A percentile compares a stretch with the other conserved stretches of the same genome.
These are phyloP conservation scores for Gloeophyllum trabeum DNA, from an alignment of 768 basidiomycete genomes.

Conservation along the genomic window DNA sequence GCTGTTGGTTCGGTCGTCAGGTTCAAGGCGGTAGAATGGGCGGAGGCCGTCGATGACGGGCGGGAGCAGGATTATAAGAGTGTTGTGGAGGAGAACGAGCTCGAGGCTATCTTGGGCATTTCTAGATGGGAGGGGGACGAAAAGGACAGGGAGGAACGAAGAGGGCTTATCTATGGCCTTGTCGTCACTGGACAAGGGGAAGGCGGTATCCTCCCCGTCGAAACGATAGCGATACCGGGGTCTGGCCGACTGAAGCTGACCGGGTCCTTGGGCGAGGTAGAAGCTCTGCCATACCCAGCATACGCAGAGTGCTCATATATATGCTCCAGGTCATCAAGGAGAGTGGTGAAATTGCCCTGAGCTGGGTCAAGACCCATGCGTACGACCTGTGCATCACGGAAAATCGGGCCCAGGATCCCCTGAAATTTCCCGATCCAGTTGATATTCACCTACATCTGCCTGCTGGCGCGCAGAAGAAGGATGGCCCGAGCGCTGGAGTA, in stretches of 20 bases:
- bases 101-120: slow-evolving; percentile 80
- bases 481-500: slow-evolving; percentile 85
- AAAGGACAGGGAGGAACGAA: slow-evolving; percentile 56
- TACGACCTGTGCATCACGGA: slow-evolving; percentile 73
- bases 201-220: slow-evolving; percentile 77
- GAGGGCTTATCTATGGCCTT: slow-evolving; percentile 76
- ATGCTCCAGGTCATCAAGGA: slow-evolving; percentile 82
- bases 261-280: slow-evolving; percentile 71
- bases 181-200: slow-evolving; percentile 87
- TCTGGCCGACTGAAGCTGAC: slow-evolving; percentile 65
- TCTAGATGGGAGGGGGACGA: slow-evolving; percentile 76
- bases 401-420: slow-evolving; percentile 55
- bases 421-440: slow-evolving; percentile 60
- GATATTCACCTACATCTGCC: slow-evolving; percentile 89
- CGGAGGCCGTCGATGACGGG: slow-evolving; percentile 42
- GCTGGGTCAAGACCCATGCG: slow-evolving; percentile 85
- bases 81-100: slow-evolving; percentile 52
- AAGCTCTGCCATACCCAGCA: slow-evolving; percentile 8
- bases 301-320: no score
- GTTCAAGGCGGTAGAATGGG: slow-evolving; percentile 88
- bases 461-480: slow-evolving; percentile 86
- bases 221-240: slow-evolving; percentile 73
- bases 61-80: slow-evolving; percentile 36
- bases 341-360: slow-evolving; percentile 80
- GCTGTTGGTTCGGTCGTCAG: slow-evolving; percentile 84